Percentiles rank a stretch among this genome's conserved stretches.
phyloP scores from a whole-genome alignment of 768 basidiomycete species.

The Plicaturopsis crispa region DNA sequence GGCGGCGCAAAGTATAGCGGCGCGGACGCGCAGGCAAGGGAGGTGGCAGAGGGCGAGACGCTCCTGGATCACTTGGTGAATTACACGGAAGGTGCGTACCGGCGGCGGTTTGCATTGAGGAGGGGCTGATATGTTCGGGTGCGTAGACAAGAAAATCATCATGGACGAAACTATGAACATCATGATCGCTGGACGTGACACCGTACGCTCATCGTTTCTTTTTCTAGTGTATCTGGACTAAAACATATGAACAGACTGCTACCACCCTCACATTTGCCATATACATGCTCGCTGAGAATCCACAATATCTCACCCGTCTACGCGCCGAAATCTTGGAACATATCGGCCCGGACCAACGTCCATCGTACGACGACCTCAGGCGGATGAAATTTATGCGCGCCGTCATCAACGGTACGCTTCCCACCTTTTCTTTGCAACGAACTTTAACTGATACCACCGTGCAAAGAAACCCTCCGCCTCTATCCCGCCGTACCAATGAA shows the following conservation, averaged over 20 bases:
- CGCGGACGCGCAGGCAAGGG: slow-evolving; percentile 11
- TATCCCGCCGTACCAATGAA: slow-evolving; percentile 79
- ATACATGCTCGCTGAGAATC: slow-evolving; percentile 20
- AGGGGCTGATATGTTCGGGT: too few species aligned
- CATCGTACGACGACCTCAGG: slow-evolving; percentile 15
- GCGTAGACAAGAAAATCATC: slow-evolving; percentile 16
- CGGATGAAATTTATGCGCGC: slow-evolving; percentile 33
- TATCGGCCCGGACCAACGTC: slow-evolving; percentile 14
- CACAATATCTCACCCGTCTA: slow-evolving; percentile 18
- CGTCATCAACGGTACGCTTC: slow-evolving; percentile 17
- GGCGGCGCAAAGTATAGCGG: neutral
- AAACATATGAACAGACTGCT: slow-evolving; percentile 20
- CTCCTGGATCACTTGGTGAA: slow-evolving; percentile 48
- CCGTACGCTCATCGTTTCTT: too few species aligned
- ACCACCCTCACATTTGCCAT: slow-evolving; percentile 20
- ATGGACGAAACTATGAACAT: slow-evolving; percentile 20
- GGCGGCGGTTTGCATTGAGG: too few species aligned
- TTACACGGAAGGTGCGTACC: slow-evolving; percentile 49
- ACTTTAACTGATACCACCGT: neutral
- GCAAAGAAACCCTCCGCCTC: slow-evolving; percentile 56
- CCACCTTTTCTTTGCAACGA: neutral
- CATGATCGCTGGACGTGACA: slow-evolving; percentile 17
- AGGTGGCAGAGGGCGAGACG: slow-evolving; percentile 31
- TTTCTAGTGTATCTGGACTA: too few species aligned
- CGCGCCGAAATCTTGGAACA: slow-evolving; percentile 20